Conservation (phyloP, 2,329 filamentous ascomycete species). For the Xylariaceae sp. region DNA sequence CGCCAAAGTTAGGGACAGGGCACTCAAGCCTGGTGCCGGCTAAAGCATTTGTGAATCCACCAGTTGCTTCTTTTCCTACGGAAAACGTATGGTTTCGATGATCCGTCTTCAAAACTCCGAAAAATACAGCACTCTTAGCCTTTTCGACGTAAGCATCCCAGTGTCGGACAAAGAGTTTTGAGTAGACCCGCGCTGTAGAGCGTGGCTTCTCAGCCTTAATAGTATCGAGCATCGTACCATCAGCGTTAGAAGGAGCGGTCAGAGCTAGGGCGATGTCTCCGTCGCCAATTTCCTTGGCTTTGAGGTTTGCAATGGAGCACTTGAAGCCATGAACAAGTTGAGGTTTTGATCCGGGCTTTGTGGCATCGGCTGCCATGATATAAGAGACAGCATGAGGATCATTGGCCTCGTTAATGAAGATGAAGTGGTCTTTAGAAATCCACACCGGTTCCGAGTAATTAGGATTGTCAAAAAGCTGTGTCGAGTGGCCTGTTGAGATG, state of each 20-base stretch:
- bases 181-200: constrained; percentile 68
- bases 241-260: constrained; percentile 62
- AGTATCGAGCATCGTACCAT: constrained; percentile 66
- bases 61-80: constrained; percentile 39
- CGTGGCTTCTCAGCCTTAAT: constrained; percentile 55
- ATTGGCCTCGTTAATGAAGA: constrained; percentile 49
- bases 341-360: constrained; percentile 36
- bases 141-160: constrained; percentile 75
- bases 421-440: constrained; percentile 64
- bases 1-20: constrained; percentile 76
- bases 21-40: constrained; percentile 56
- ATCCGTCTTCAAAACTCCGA: constrained; percentile 33
- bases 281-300: constrained; percentile 48
- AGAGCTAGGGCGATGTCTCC: constrained; percentile 52
- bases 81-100: constrained; percentile 33
- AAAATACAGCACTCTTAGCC: constrained; percentile 61
- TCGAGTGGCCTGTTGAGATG: constrained; percentile 61
- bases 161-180: constrained; percentile 72
- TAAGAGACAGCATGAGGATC: constrained; percentile 44
- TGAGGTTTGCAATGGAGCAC: constrained; percentile 55
- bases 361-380: constrained; percentile 40
- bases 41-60: constrained; percentile 59
- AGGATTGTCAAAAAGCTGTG: constrained; percentile 60
- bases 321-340: constrained; percentile 47
- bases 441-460: constrained; percentile 69